Conservation (phyloP, 257 asterid species). For the Ocimum tenuiflorum region DNA sequence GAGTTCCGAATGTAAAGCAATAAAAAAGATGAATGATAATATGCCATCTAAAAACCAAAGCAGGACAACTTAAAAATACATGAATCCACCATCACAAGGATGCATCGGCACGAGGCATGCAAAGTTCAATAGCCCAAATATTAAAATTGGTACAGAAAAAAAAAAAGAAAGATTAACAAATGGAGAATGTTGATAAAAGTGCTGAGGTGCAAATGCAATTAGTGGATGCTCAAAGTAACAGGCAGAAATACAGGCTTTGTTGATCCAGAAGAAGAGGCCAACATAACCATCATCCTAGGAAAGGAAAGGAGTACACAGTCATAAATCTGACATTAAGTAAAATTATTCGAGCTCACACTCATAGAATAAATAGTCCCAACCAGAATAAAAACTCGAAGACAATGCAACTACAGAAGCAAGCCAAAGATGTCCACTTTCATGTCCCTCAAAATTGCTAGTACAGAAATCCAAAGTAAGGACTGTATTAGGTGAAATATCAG, state of each 20-base stretch:
- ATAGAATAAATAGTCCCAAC: conserved; percentile 6
- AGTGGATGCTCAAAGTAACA: neutral
- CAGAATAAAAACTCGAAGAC: neutral
- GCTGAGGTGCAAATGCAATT: neutral
- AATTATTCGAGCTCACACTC: neutral
- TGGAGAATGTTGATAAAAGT: neutral
- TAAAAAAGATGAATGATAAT: neutral
- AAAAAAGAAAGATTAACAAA: neutral
- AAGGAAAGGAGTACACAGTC: neutral
- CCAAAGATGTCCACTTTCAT: neutral
- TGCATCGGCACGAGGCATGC: conserved; percentile 5
- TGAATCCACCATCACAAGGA: conserved; percentile 4
- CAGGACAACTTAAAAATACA: conserved; percentile 3
- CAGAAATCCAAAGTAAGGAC: neutral
- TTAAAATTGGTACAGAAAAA: neutral
- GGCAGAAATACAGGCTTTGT: neutral
- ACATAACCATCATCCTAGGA: conserved; percentile 2
- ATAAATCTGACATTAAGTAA: neutral
- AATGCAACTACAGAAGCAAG: neutral
- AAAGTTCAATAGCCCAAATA: neutral
- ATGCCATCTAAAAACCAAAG: neutral
- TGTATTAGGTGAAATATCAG: neutral
- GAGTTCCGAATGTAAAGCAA: neutral
- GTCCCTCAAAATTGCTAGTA: neutral
- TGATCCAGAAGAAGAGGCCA: neutral